Base-by-base conservation (phyloP, 192 early-diverging fungal species). In the Radiomyces spectabilis region DNA sequence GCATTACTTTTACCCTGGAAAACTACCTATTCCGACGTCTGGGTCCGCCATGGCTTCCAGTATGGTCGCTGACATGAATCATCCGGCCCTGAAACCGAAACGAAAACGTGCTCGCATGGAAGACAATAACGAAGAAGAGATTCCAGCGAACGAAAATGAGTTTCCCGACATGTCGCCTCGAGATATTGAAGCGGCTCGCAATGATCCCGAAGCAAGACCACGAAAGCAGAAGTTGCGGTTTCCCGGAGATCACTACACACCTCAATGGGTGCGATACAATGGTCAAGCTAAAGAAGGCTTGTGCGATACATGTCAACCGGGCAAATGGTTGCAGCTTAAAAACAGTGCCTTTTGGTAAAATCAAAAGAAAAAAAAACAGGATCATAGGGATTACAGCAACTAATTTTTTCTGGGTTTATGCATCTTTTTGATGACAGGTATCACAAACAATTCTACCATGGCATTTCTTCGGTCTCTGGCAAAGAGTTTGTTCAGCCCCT, bases 371-470 rank as follows among this genome's bases (percentile, higher is more conserved):
- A 37, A 22, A 29, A 16, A 42, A 49, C 35, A 27, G 30, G 18
- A 4, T 27, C 18, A 16, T 4, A 26, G n/a, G n/a, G n/a, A n/a
- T n/a, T n/a, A n/a, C n/a, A n/a, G n/a, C n/a, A n/a, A 40, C 3
- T 32, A 7, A 12, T 25, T 29, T 38, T 47, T 3, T 12, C 39
- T 34, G 25, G 45, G 21, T 35, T 41, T 60, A 1, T 33, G 34
- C 25, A 34, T 0, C 3, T 24, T 45, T 29, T n/a, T 45, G 15
- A 18, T 54, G 27, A 7, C 39, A 78, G 81, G 77, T 92, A 89
- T 51, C 87, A 89, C 62, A 92, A 92, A 71, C 90, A 89, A 74
- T 91, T 88, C 50, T 80, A 76, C 24, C 87, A 92, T 59, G 90
- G 90, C 27, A 87, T 90, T 22, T 91, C 88, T n/a, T 86, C 84